Evolutionary conservation across 345 rosid genomes (phyloP).

Genomic region (Eucalyptus guilfoylei): DNA sequence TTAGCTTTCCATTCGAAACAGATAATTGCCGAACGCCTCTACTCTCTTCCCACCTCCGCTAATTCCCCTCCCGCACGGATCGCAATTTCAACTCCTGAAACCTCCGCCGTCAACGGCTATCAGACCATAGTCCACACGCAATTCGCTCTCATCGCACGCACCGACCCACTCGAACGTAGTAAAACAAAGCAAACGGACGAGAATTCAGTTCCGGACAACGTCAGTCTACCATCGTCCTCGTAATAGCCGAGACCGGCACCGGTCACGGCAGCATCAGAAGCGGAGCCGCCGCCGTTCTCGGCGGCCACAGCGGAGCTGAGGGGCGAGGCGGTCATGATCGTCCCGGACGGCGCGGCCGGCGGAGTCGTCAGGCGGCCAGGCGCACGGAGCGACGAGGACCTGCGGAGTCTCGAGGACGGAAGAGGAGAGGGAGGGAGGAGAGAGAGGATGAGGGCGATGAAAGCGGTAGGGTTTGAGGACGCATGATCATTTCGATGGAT

Average conservation of each 20-base stretch:
- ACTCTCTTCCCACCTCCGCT: neutral
- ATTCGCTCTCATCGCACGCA: neutral
- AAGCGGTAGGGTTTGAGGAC: slow-evolving; percentile 38
- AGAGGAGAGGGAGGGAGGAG: neutral
- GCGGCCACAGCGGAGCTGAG: slow-evolving; percentile 9
- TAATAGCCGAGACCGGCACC: neutral
- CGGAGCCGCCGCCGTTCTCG: slow-evolving; percentile 35
- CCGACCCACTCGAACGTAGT: neutral
- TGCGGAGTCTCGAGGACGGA: neutral
- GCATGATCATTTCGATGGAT: neutral
- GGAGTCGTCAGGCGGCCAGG: slow-evolving; percentile 18
- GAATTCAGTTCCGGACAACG: neutral
- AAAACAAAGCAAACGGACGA: neutral
- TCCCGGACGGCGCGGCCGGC: neutral
- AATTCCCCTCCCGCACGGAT: neutral
- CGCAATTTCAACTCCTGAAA: neutral
- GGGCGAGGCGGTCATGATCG: slow-evolving; percentile 11
- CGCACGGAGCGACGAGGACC: slow-evolving; percentile 3
- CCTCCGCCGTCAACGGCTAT: neutral
- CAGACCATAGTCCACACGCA: neutral
- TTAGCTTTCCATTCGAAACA: neutral
- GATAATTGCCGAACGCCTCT: neutral
- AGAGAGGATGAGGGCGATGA: slow-evolving; percentile 13
- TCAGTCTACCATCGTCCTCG: slow-evolving; percentile 41
- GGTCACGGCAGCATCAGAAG: slow-evolving; percentile 4